These are phyloP conservation scores for Metroxylon sagu DNA, from an alignment of 176 grass and related monocot genomes.

Conservation along the genomic window DNA sequence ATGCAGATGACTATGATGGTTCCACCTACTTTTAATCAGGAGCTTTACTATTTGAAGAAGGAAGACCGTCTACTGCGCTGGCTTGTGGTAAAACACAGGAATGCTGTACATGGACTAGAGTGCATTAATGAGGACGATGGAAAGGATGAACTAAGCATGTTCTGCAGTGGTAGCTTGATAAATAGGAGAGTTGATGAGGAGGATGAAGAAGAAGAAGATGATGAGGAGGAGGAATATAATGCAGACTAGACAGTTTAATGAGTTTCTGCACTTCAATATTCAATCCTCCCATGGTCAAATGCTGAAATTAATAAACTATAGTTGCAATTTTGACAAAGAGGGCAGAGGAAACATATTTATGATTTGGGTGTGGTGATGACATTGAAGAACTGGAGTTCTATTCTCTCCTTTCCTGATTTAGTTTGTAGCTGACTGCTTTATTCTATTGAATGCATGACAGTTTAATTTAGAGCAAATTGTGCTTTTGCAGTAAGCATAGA, in stretches of 20 bases:
- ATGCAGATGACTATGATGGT: constrained; percentile 97
- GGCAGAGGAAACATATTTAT: no score
- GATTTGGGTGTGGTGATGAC: no score
- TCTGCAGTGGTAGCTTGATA: constrained; percentile 8
- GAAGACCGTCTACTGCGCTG: constrained; percentile 73
- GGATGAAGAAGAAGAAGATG: constrained; percentile 26
- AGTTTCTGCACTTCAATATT: no score
- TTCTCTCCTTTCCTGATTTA: no score
- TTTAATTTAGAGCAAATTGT: no score
- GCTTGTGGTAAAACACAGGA: constrained; percentile 82
- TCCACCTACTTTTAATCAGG: constrained; percentile 64
- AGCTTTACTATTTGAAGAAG: constrained; percentile 91
- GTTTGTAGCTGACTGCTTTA: no score
- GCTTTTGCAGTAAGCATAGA: no score
- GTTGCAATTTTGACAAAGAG: no score
- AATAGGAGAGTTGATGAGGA: neutral
- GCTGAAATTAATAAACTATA: no score
- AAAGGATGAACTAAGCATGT: constrained; percentile 34
- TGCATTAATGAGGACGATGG: constrained; percentile 64
- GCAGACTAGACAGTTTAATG: neutral
- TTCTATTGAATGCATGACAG: no score
- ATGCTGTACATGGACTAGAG: constrained; percentile 61
- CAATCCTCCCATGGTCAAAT: no score
- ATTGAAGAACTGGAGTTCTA: no score
- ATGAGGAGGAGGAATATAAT: neutral